Conservation (phyloP, 2,329 filamentous ascomycete genomes). For the Epichloe bromicola region DNA sequence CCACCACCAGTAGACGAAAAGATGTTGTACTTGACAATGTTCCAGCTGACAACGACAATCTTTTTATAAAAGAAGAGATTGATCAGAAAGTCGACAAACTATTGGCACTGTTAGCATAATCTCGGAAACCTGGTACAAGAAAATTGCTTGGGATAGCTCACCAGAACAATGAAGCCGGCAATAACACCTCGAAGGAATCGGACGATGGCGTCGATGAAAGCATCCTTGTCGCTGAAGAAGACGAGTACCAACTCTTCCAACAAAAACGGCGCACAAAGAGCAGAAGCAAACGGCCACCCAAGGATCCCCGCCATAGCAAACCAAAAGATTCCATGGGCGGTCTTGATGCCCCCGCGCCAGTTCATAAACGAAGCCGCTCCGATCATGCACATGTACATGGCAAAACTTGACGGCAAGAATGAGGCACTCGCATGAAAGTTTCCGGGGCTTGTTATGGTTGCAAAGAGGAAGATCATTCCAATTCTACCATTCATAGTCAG, state of each 20-base stretch:
- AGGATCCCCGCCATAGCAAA: conserved; percentile 76
- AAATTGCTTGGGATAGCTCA: conserved; percentile 26
- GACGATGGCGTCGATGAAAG: conserved; percentile 44
- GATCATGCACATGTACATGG: conserved; percentile 87
- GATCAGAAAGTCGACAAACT: conserved; percentile 57
- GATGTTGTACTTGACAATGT: conserved; percentile 93
- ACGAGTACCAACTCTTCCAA: conserved; percentile 58
- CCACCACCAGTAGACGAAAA: conserved; percentile 74
- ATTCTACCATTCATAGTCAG: conserved; percentile 69
- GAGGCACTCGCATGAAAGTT: conserved; percentile 86
- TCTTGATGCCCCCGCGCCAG: conserved; percentile 68
- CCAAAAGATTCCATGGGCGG: conserved; percentile 75
- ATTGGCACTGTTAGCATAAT: not conserved
- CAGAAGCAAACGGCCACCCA: conserved; percentile 89
- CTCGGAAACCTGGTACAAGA: not conserved
- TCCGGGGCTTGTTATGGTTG: conserved; percentile 67
- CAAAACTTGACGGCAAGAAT: conserved; percentile 86
- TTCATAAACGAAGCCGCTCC: conserved; percentile 85
- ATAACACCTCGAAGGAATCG: conserved; percentile 55
- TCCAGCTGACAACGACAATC: conserved; percentile 65
- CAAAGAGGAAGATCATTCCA: conserved; percentile 70
- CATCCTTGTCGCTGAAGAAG: conserved; percentile 40
- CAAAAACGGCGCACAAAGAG: conserved; percentile 68
- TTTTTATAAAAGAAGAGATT: conserved; percentile 82
- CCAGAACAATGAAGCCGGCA: conserved; percentile 54